These are phyloP conservation scores for Citrullus mucosospermus DNA, from an alignment of 306 rosid genomes.

Conservation along the genomic window DNA sequence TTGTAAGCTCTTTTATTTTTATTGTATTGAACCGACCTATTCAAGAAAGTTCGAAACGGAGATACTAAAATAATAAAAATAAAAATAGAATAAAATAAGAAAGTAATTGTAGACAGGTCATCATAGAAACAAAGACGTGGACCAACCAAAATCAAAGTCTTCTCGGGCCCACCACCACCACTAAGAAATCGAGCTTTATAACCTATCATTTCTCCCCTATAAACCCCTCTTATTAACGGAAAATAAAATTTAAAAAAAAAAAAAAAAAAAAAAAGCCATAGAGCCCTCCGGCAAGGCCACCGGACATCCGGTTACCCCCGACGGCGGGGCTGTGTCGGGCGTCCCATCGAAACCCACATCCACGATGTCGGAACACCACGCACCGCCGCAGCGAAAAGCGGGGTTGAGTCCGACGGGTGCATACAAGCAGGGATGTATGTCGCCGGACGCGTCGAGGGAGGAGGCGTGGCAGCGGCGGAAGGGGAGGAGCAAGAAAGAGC, in stretches of 20 bases:
- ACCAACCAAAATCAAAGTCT: neutral
- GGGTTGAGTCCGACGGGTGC: constrained; percentile 13
- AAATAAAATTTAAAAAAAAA: neutral
- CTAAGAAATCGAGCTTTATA: neutral
- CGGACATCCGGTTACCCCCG: neutral
- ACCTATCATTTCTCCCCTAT: neutral
- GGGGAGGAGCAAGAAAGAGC: neutral
- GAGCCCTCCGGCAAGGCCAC: neutral
- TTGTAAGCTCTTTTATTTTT: no score
- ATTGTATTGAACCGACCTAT: no score
- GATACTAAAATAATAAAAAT: neutral
- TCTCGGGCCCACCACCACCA: neutral
- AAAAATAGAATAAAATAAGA: neutral
- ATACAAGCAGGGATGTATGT: constrained; percentile 53
- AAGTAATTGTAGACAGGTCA: neutral
- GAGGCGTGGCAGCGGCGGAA: constrained; percentile 67
- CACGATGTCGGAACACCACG: constrained; percentile 27
- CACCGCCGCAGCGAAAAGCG: constrained; percentile 8
- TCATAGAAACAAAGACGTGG: neutral
- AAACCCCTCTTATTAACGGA: neutral
- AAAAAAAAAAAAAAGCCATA: neutral
- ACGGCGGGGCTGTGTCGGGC: constrained; percentile 1
- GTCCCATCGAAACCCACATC: neutral
- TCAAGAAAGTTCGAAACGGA: no score
- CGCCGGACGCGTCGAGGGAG: constrained; percentile 54